Evolutionary conservation across 1,139 yeast genomes (phyloP).

Genomic region (Protomyces gravidus): DNA sequence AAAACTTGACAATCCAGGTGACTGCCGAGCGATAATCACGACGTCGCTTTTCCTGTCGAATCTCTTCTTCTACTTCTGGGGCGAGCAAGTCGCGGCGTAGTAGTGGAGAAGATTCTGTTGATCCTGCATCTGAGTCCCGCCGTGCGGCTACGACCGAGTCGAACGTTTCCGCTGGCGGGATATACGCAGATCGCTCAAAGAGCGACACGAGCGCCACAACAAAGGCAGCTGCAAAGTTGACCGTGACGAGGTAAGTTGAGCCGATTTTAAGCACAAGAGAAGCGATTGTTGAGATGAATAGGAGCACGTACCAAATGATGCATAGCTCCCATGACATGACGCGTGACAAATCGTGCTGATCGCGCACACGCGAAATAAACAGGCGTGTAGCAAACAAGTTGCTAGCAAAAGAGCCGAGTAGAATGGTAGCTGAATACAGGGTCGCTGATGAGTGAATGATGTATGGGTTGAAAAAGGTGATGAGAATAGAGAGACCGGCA

Average conservation of each 20-base stretch:
- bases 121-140: constrained; percentile 16
- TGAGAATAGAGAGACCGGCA: constrained; percentile 32
- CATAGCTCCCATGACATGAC: constrained; percentile 29
- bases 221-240: constrained; percentile 25
- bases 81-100: constrained; percentile 19
- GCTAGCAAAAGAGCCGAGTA: constrained; percentile 32
- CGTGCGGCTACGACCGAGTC: constrained; percentile 18
- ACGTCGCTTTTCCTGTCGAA: constrained; percentile 8
- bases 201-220: constrained; percentile 23
- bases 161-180: constrained; percentile 25
- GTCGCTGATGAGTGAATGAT: constrained; percentile 33
- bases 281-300: constrained; percentile 22
- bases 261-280: constrained; percentile 17
- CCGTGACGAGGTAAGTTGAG: constrained; percentile 26
- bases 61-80: constrained; percentile 13
- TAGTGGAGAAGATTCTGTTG: constrained; percentile 13
- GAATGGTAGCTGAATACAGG: constrained; percentile 32
- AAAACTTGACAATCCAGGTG: constrained; percentile 28
- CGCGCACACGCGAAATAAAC: constrained; percentile 15
- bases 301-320: constrained; percentile 26
- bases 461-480: constrained; percentile 33
- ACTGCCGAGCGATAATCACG: constrained; percentile 25
- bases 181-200: constrained; percentile 25
- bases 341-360: constrained; percentile 24
- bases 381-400: constrained; percentile 24